A percentile compares a stretch with the other conserved stretches of the same genome.
phyloP scores from a whole-genome alignment of 441 rosid genomes.

The Pelargonium citronellum region DNA sequence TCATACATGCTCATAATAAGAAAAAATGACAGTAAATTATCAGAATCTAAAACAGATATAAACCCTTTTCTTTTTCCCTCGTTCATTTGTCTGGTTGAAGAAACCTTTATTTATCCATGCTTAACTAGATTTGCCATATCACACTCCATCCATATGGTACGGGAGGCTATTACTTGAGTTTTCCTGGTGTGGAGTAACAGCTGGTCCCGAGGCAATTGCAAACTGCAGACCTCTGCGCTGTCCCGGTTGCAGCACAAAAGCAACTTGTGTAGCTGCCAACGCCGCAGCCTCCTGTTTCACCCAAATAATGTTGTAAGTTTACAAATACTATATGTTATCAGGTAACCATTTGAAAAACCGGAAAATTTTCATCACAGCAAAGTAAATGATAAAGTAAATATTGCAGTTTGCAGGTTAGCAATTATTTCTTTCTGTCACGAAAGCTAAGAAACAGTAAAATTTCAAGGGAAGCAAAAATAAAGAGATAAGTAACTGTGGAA shows the following conservation, averaged over 20 bases:
- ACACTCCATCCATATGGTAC: constrained; percentile 4
- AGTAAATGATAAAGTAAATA: no score
- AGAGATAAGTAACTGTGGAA: neutral
- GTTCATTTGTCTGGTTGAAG: constrained; percentile 11
- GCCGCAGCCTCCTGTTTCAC: constrained; percentile 78
- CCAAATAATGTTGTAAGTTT: constrained; percentile 5
- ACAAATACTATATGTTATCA: constrained; percentile 7
- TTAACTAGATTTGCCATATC: constrained; percentile 1
- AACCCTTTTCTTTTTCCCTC: neutral
- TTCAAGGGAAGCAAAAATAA: neutral
- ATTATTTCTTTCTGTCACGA: neutral
- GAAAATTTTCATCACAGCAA: no score
- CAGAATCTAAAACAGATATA: neutral
- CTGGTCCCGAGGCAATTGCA: constrained; percentile 48
- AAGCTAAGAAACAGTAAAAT: neutral
- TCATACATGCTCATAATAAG: neutral
- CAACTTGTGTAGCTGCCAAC: constrained; percentile 73
- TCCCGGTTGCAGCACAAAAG: constrained; percentile 78
- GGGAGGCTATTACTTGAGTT: constrained; percentile 13
- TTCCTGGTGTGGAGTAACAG: constrained; percentile 40
- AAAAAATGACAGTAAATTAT: neutral
- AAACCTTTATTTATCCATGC: neutral
- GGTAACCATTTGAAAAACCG: neutral
- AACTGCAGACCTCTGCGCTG: constrained; percentile 77
- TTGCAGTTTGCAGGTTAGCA: neutral